Base-by-base conservation (phyloP, 2,329 filamentous ascomycete genomes). In the Clathrospora elynae region DNA sequence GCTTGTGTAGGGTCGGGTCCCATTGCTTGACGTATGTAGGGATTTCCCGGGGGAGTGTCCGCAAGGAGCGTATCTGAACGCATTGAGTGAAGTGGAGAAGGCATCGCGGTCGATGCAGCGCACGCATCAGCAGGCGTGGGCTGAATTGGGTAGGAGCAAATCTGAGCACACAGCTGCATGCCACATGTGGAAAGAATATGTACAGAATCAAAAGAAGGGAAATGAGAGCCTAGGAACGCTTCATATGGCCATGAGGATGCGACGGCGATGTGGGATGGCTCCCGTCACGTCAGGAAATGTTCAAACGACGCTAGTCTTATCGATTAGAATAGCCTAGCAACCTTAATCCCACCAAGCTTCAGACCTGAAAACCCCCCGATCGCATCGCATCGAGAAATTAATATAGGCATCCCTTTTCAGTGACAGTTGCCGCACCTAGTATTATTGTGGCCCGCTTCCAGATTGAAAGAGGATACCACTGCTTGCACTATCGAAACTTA, bases 1-100 rank as follows among this genome's bases (percentile, higher is more conserved):
- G 10, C 4, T n/a, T 36, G 28, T 61, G 48, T n/a, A 35, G 35
- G 5, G 59, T 57, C 7, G 65, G 65, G 36, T 66, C 44, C 64
- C 64, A 68, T 53, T 30, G 25, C 32, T 49, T 54, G 16, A 53
- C 8, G 13, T 61, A 62, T n/a, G 29, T 25, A 3, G 63, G 57
- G 19, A 61, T 56, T 13, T 33, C 29, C 7, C 49, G 49, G 12
- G 64, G 64, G 18, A 48, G 34, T n/a, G 62, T 64, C 22, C 48
- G 60, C 20, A 68, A 24, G 5, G 42, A 49, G 35, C 63, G 62
- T 13, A 32, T 35, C 26, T 57, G 59, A 18, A 46, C 37, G 34
- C 17, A 30, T 32, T 28, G 44, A 34, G 44, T 33, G 41, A 53
- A 53, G 53, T 49, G 46, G 40, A 50, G 51, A 51, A 52, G 34